phyloP scores from a whole-genome alignment of 495 filamentous ascomycete species.

The Penicillium taxi region DNA sequence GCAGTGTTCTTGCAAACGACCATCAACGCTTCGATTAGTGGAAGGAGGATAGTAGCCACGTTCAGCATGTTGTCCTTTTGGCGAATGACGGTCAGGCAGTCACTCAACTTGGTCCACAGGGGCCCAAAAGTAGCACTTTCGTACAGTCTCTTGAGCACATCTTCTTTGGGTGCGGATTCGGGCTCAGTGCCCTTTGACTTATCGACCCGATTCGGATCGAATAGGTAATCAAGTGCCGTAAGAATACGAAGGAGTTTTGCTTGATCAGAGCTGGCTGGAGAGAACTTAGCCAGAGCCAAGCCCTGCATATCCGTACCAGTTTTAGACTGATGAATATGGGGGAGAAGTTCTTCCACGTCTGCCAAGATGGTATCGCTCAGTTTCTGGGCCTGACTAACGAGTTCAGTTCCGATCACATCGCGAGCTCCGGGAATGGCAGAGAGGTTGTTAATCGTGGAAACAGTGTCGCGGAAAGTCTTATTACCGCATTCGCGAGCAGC shows the following conservation, averaged over 20 bases:
- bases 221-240: constrained; percentile 91
- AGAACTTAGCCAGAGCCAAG: constrained; percentile 89
- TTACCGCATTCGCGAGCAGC: constrained; percentile 91
- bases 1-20: constrained; percentile 97
- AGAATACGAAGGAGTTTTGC: constrained; percentile 90
- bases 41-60: constrained; percentile 88
- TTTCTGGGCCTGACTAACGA: constrained; percentile 74
- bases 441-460: constrained; percentile 96
- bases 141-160: constrained; percentile 80
- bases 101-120: constrained; percentile 90
- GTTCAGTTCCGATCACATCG: constrained; percentile 80
- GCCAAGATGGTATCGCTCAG: constrained; percentile 75
- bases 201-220: constrained; percentile 59
- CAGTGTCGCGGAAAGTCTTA: constrained; percentile 92
- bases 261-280: constrained; percentile 88
- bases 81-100: constrained; percentile 79
- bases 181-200: constrained; percentile 48
- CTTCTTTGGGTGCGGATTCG: constrained; percentile 53
- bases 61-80: constrained; percentile 92
- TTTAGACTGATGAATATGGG: constrained; percentile 77
- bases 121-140: constrained; percentile 81
- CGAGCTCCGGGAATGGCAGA: constrained; percentile 87
- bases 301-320: constrained; percentile 92
- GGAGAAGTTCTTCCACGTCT: constrained; percentile 79
- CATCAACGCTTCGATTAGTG: constrained; percentile 93